A percentile compares a stretch with the other conserved stretches of the same genome.
Evolutionary conservation across 1,139 yeast genomes (phyloP).

Genomic region (Kodamaea arcana): DNA sequence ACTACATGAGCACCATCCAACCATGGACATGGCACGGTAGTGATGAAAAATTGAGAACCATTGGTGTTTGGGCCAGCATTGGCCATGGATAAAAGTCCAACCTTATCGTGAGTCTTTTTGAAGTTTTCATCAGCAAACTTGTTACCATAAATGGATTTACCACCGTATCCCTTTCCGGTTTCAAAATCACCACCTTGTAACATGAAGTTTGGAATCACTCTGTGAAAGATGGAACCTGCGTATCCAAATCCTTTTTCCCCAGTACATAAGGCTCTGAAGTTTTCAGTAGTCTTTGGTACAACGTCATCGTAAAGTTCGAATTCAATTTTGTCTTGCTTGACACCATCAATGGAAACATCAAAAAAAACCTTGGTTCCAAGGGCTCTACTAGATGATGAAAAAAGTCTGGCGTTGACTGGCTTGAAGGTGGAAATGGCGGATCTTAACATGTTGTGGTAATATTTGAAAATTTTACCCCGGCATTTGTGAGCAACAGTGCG

Average conservation of each 20-base stretch:
- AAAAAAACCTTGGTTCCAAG: conserved; percentile 35
- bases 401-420: conserved; percentile 22
- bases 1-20: conserved; percentile 42
- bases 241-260: conserved; percentile 98
- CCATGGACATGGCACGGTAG: conserved; percentile 43
- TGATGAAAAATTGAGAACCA: conserved; percentile 41
- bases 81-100: conserved; percentile 41
- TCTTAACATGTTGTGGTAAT: conserved; percentile 10
- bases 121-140: conserved; percentile 40
- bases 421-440: conserved; percentile 11
- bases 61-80: conserved; percentile 43
- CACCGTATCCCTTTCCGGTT: conserved; percentile 40
- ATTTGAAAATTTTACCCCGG: not conserved
- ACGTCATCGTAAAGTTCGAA: conserved; percentile 76
- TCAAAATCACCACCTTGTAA: conserved; percentile 44
- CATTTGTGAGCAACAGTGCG: not conserved
- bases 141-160: conserved; percentile 36
- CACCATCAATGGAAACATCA: conserved; percentile 35
- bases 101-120: conserved; percentile 29
- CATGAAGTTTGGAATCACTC: conserved; percentile 42
- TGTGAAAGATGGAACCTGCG: conserved; percentile 62
- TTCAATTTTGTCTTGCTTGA: conserved; percentile 27
- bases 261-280: conserved; percentile 94
- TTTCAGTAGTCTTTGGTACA: conserved; percentile 96
- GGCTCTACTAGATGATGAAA: conserved; percentile 28